phyloP scores from a whole-genome alignment of 2,329 filamentous ascomycete genomes.

The Cytospora piceicola region DNA sequence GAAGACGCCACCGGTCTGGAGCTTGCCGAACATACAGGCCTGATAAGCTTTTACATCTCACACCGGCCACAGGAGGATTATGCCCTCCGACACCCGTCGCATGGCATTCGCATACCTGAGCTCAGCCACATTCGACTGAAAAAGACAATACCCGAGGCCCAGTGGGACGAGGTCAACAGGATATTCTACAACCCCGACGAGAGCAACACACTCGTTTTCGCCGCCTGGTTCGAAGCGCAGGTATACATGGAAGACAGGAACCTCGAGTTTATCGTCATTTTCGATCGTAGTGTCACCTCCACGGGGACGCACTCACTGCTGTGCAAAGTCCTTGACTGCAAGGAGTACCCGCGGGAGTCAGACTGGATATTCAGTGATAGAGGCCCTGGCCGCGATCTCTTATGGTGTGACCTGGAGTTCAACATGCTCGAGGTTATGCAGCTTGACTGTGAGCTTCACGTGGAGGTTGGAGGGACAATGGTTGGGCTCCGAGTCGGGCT shows the following conservation, averaged over 20 bases:
- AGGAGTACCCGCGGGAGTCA: slow-evolving; percentile 1
- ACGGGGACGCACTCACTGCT: not conserved
- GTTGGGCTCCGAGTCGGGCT: not conserved
- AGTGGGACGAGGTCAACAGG: not conserved
- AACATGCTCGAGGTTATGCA: not conserved
- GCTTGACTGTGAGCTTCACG: not conserved
- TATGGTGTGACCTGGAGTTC: not conserved
- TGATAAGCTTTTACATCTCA: not conserved
- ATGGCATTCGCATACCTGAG: not conserved
- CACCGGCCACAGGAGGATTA: not conserved
- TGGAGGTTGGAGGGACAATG: not conserved
- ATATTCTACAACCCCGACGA: not conserved
- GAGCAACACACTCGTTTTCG: not conserved
- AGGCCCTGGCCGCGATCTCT: not conserved
- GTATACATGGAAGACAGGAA: not conserved
- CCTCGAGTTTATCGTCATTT: not conserved
- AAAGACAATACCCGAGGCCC: not conserved
- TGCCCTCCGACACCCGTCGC: not conserved
- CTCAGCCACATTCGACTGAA: not conserved
- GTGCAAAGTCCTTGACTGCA: not conserved
- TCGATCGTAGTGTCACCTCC: not conserved
- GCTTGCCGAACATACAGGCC: not conserved
- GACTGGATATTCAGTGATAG: not conserved
- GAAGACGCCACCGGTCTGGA: not conserved
- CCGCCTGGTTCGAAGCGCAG: not conserved